Evolutionary conservation across 805 yeast genomes (phyloP).

Genomic region (Lachancea quebecensis): DNA sequence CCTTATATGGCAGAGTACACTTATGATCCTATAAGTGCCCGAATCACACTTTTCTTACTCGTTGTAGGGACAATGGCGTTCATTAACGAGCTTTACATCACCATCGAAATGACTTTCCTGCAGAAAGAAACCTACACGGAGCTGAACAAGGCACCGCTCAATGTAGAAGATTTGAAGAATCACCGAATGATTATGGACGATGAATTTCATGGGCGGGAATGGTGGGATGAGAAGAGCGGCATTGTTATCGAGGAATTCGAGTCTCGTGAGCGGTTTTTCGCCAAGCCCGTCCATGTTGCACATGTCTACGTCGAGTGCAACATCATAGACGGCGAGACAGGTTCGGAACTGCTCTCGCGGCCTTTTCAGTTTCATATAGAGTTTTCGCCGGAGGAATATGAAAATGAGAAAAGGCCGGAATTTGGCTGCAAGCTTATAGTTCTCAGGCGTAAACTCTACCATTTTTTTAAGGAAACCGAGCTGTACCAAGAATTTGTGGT

Average conservation of each 20-base stretch:
- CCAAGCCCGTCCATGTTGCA: slow-evolving; percentile 73
- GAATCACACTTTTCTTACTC: slow-evolving; percentile 29
- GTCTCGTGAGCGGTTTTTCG: slow-evolving; percentile 57
- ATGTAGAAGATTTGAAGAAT: slow-evolving; percentile 21
- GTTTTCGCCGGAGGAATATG: slow-evolving; percentile 76
- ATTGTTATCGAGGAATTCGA: slow-evolving; percentile 32
- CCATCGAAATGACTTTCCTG: slow-evolving; percentile 29
- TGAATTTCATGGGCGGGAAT: slow-evolving; percentile 30
- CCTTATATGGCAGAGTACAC: slow-evolving; percentile 13
- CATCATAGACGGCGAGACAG: slow-evolving; percentile 21
- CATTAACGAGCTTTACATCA: slow-evolving; percentile 29
- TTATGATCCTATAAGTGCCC: slow-evolving; percentile 27
- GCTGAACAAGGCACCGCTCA: slow-evolving; percentile 25
- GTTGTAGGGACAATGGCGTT: slow-evolving; percentile 29
- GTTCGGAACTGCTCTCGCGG: slow-evolving; percentile 19
- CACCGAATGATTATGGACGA: slow-evolving; percentile 28
- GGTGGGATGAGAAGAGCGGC: slow-evolving; percentile 27
- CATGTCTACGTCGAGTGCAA: slow-evolving; percentile 55
- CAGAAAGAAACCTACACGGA: slow-evolving; percentile 30
- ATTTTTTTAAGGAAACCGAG: slow-evolving; percentile 44
- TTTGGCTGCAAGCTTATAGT: slow-evolving; percentile 63
- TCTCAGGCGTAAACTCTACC: slow-evolving; percentile 49
- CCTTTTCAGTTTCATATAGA: slow-evolving; percentile 61
- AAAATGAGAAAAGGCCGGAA: slow-evolving; percentile 50
- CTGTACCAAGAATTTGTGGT: slow-evolving; percentile 24